These are phyloP conservation scores for Kazachstania bromeliacearum DNA, from an alignment of 805 yeast genomes.

Conservation along the genomic window DNA sequence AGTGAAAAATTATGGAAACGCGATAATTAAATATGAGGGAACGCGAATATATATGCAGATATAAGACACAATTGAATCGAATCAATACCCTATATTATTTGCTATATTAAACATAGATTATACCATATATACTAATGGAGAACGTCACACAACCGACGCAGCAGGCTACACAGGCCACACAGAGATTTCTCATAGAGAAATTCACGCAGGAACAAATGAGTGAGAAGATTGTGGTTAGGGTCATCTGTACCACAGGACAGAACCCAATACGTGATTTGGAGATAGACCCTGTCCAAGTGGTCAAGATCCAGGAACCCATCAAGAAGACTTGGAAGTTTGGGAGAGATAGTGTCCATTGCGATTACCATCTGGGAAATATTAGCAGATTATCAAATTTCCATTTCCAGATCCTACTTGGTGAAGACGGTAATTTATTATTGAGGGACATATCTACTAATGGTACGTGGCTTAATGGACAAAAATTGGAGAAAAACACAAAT, in stretches of 20 bases:
- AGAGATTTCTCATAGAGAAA: conserved; percentile 26
- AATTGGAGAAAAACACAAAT: conserved; percentile 67
- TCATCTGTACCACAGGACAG: conserved; percentile 54
- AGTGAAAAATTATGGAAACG: no score
- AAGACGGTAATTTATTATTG: conserved; percentile 39
- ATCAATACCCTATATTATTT: no score
- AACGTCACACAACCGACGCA: conserved; percentile 35
- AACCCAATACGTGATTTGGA: conserved; percentile 39
- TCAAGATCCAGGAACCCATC: conserved; percentile 17
- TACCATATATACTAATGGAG: no score
- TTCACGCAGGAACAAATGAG: conserved; percentile 33
- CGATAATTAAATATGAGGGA: no score
- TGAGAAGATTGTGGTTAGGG: conserved; percentile 40
- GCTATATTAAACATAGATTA: no score
- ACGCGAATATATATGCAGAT: no score
- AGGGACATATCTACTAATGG: conserved; percentile 84
- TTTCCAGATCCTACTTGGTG: conserved; percentile 59
- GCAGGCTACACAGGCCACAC: conserved; percentile 36
- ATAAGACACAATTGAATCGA: no score
- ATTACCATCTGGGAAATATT: conserved; percentile 50
- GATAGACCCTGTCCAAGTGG: conserved; percentile 27
- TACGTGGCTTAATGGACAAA: conserved; percentile 68
- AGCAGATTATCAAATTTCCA: conserved; percentile 69
- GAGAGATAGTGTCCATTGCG: conserved; percentile 48
- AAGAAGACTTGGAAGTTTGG: conserved; percentile 62